phyloP scores from a whole-genome alignment of 2,329 filamentous ascomycete species.

The Myriosclerotinia curreyana region DNA sequence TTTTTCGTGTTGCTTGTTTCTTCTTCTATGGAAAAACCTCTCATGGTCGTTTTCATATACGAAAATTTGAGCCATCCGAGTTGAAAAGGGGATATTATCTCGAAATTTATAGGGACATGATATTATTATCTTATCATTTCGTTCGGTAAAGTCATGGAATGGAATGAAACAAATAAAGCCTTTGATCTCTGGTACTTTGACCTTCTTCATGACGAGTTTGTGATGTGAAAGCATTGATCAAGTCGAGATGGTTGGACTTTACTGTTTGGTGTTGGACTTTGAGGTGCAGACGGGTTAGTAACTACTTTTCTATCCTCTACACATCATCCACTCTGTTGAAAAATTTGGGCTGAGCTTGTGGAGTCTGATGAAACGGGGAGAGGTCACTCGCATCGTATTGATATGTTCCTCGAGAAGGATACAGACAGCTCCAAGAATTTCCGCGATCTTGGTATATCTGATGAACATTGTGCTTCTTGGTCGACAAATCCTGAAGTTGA shows the following conservation, averaged over 20 bases:
- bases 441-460: background rate
- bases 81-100: background rate
- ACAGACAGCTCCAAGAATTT: background rate
- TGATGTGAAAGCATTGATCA: conserved; percentile 4
- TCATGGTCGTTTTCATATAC: no score
- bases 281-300: background rate
- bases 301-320: background rate
- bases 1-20: background rate
- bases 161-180: background rate
- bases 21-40: background rate
- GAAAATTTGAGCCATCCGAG: no score
- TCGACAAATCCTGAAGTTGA: background rate
- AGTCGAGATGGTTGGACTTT: background rate
- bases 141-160: background rate
- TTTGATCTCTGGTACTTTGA: background rate
- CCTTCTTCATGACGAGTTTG: background rate
- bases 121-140: background rate
- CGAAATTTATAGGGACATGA: background rate
- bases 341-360: background rate
- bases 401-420: background rate
- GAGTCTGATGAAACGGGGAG: background rate
- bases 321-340: background rate
- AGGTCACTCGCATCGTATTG: background rate
- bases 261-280: background rate
- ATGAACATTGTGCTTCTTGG: background rate